These are phyloP conservation scores for Claviceps maximensis DNA, from an alignment of 2,329 filamentous ascomycete genomes.

Conservation along the genomic window DNA sequence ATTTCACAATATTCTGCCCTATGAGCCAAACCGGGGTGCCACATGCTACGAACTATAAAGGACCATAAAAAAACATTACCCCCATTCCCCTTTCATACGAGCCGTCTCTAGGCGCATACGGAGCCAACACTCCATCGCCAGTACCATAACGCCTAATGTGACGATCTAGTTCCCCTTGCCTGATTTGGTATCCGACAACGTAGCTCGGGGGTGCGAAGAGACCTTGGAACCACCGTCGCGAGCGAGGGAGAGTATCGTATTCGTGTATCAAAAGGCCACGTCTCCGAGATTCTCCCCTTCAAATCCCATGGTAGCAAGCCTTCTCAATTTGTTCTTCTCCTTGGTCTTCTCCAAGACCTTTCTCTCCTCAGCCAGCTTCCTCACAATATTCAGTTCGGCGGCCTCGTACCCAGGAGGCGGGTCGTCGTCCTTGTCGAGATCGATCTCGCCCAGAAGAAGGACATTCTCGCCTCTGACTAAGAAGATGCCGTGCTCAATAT, in stretches of 20 bases:
- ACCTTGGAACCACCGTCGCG: no score
- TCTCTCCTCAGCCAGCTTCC: constrained; percentile 58
- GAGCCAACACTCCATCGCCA: neutral
- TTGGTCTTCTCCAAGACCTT: constrained; percentile 54
- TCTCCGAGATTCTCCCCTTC: constrained; percentile 76
- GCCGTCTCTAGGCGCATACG: neutral
- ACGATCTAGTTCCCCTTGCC: neutral
- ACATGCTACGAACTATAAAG: neutral
- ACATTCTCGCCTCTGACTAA: constrained; percentile 94
- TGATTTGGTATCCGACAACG: neutral
- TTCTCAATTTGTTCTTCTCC: constrained; percentile 60
- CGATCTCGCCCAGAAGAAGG: constrained; percentile 87
- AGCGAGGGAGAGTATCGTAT: neutral
- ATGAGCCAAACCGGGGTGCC: neutral
- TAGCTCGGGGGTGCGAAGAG: neutral
- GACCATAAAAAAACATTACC: neutral
- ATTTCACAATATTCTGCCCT: constrained; percentile 55
- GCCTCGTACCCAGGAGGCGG: constrained; percentile 57
- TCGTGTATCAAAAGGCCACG: constrained; percentile 40
- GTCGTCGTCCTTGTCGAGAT: constrained; percentile 90
- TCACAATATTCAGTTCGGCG: constrained; percentile 57
- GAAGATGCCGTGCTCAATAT: constrained; percentile 76
- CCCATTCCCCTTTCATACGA: neutral
- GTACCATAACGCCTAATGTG: neutral
- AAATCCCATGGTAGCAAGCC: constrained; percentile 67